A percentile compares a stretch with the other conserved stretches of the same genome.
Conservation (phyloP, 1,139 yeast genomes). For the Geotrichum australiense region DNA sequence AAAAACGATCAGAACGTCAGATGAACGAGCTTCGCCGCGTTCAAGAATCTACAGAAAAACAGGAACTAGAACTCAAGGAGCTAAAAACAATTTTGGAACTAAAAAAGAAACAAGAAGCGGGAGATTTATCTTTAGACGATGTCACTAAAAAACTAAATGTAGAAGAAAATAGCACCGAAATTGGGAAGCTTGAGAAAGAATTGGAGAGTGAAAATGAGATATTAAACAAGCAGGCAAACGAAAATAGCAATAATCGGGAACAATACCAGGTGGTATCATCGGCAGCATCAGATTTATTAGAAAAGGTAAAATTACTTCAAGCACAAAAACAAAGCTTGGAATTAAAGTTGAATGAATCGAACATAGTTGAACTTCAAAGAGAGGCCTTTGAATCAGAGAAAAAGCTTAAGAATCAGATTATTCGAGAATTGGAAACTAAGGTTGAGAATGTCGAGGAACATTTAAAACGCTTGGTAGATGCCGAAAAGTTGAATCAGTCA, state of each 20-base stretch:
- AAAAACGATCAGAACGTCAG: slow-evolving; percentile 27
- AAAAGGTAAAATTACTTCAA: slow-evolving; percentile 37
- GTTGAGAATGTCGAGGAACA: slow-evolving; percentile 33
- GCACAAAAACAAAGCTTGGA: slow-evolving; percentile 32
- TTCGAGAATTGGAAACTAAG: slow-evolving; percentile 27
- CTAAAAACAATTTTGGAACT: slow-evolving; percentile 8
- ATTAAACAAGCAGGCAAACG: slow-evolving; percentile 39
- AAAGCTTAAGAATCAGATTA: slow-evolving; percentile 27
- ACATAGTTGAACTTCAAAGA: slow-evolving; percentile 25
- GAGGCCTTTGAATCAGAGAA: slow-evolving; percentile 31
- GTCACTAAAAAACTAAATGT: slow-evolving; percentile 12
- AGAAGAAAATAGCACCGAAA: slow-evolving; percentile 28
- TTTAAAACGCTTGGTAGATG: slow-evolving; percentile 30
- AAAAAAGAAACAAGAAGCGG: slow-evolving; percentile 10
- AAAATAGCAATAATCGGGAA: slow-evolving; percentile 55
- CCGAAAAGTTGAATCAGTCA: slow-evolving; percentile 27
- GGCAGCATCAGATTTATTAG: slow-evolving; percentile 48
- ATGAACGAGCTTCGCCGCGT: slow-evolving; percentile 18
- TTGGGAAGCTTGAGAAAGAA: slow-evolving; percentile 40
- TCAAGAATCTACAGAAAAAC: slow-evolving; percentile 11
- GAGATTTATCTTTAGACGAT: background rate
- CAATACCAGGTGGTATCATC: slow-evolving; percentile 57
- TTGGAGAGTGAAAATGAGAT: slow-evolving; percentile 32
- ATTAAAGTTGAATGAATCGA: slow-evolving; percentile 31
- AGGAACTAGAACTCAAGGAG: slow-evolving; percentile 14